phyloP scores from a whole-genome alignment of 371 early-diverging fungal species.

The Saksenaea vasiformis region DNA sequence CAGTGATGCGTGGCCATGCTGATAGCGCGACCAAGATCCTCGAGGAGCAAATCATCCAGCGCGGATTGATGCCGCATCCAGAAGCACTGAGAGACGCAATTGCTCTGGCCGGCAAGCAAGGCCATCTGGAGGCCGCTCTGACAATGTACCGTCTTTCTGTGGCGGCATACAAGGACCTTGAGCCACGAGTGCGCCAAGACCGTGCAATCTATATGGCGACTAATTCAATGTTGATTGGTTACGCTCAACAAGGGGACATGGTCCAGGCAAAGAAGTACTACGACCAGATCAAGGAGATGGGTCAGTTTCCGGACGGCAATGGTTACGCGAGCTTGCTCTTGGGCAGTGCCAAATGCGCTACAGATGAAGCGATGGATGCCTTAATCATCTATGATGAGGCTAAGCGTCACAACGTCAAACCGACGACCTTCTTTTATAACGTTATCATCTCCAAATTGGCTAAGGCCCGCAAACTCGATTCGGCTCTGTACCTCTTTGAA shows the following conservation, averaged over 20 bases:
- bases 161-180: conserved; percentile 21
- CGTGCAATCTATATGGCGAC: conserved; percentile 40
- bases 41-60: conserved; percentile 20
- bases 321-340: conserved; percentile 44
- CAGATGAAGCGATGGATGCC: conserved; percentile 54
- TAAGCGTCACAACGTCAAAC: conserved; percentile 57
- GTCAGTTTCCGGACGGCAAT: conserved; percentile 47
- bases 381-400: conserved; percentile 62
- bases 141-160: conserved; percentile 33
- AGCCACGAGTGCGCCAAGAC: conserved; percentile 15
- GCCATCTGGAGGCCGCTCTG: conserved; percentile 33
- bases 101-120: conserved; percentile 49
- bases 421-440: conserved; percentile 66
- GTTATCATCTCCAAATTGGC: conserved; percentile 66
- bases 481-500: conserved; percentile 58
- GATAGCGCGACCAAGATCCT: conserved; percentile 25
- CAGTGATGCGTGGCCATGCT: conserved; percentile 23
- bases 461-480: conserved; percentile 64
- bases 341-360: conserved; percentile 46
- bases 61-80: conserved; percentile 27
- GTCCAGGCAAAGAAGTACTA: conserved; percentile 56
- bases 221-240: conserved; percentile 62
- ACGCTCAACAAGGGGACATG: conserved; percentile 59
- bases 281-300: conserved; percentile 51
- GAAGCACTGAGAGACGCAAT: conserved; percentile 49